Percentiles rank a stretch among this genome's conserved stretches.
phyloP scores from a whole-genome alignment of 345 rosid species.

The Brassica napus region Da-Ae NC_063438.1:20649001-20649500 shows the following conservation, averaged over 20 bases:
- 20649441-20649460: slow-evolving; percentile 8
- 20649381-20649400: neutral
- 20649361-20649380: slow-evolving; percentile 3
- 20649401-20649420: slow-evolving; percentile 8
- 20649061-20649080: neutral
- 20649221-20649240: neutral
- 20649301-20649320: neutral
- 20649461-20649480: slow-evolving; percentile 4
- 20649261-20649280: neutral
- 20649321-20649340: neutral
- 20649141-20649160: neutral
- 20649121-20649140: neutral
- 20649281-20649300: neutral
- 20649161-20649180: neutral
- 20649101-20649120: neutral
- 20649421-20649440: neutral
- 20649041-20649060: neutral
- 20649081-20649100: neutral
- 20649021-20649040: neutral
- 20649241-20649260: neutral
- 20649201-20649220: neutral
- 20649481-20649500: neutral
- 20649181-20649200: neutral
- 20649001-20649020: neutral
- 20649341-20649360: slow-evolving; percentile 6